A percentile compares a stretch with the other conserved stretches of the same genome.
Conservation (phyloP, 2,329 filamentous ascomycete genomes). For the Parafenestella ontariensis region DNA sequence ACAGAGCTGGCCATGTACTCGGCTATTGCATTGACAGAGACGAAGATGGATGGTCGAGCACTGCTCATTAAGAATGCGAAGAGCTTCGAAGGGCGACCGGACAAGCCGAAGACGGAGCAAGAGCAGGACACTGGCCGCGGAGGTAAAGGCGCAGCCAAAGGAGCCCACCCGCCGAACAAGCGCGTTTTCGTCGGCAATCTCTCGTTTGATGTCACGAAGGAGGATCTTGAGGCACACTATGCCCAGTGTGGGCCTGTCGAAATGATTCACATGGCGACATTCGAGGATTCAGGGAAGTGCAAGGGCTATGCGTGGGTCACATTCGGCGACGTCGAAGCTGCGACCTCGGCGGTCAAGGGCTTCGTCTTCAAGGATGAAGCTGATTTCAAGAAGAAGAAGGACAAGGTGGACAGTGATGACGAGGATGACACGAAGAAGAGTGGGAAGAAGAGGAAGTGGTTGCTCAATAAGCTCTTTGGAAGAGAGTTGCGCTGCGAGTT, state of each 20-base stretch:
- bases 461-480: slow-evolving; percentile 83
- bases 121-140: slow-evolving; percentile 21
- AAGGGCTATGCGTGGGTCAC: slow-evolving; percentile 97
- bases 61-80: slow-evolving; percentile 93
- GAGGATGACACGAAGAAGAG: slow-evolving; percentile 53
- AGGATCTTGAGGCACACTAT: slow-evolving; percentile 82
- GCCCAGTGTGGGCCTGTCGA: slow-evolving; percentile 82
- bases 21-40: slow-evolving; percentile 88
- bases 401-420: slow-evolving; percentile 64
- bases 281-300: slow-evolving; percentile 96
- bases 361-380: slow-evolving; percentile 75
- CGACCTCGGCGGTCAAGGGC: slow-evolving; percentile 78
- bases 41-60: slow-evolving; percentile 74
- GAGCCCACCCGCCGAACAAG: slow-evolving; percentile 72
- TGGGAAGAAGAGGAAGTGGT: slow-evolving; percentile 68
- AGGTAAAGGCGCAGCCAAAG: slow-evolving; percentile 41
- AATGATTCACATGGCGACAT: slow-evolving; percentile 88
- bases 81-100: slow-evolving; percentile 87
- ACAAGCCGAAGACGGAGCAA: slow-evolving; percentile 61
- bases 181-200: slow-evolving; percentile 78
- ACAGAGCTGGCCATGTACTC: slow-evolving; percentile 71
- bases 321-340: slow-evolving; percentile 80
- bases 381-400: slow-evolving; percentile 50
- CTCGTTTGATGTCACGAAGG: slow-evolving; percentile 66
- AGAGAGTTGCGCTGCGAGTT: slow-evolving; percentile 87